Evolutionary conservation across 2,329 filamentous ascomycete genomes (phyloP).

Genomic region (Chaetomiaceae sp.): DNA sequence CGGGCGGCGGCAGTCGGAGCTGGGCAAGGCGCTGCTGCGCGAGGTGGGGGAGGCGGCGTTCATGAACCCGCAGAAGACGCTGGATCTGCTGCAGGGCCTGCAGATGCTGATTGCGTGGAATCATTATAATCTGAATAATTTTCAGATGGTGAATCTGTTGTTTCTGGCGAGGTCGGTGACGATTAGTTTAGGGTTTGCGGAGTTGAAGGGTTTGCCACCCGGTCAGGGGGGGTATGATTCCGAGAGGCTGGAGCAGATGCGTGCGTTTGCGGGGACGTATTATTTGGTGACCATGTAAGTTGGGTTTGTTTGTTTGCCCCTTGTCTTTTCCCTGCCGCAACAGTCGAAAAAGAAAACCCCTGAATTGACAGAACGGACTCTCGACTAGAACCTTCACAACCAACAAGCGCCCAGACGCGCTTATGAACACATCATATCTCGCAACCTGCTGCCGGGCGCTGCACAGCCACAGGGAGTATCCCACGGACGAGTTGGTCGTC

Average conservation of each 20-base stretch:
- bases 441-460: slow-evolving; percentile 41
- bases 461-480: slow-evolving; percentile 38
- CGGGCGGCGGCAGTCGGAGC: slow-evolving; percentile 38
- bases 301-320: background rate
- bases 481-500: slow-evolving; percentile 41
- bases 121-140: slow-evolving; percentile 45
- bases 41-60: slow-evolving; percentile 39
- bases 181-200: slow-evolving; percentile 36
- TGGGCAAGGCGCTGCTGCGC: slow-evolving; percentile 41
- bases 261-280: slow-evolving; percentile 46
- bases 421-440: slow-evolving; percentile 43
- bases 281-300: slow-evolving; percentile 46
- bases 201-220: slow-evolving; percentile 25
- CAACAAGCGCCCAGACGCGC: slow-evolving; percentile 42
- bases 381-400: slow-evolving; percentile 32
- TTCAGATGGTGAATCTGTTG: slow-evolving; percentile 45
- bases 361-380: background rate
- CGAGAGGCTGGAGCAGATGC: slow-evolving; percentile 38
- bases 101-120: slow-evolving; percentile 45
- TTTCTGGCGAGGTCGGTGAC: slow-evolving; percentile 45
- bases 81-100: slow-evolving; percentile 46
- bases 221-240: slow-evolving; percentile 25
- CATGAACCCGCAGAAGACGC: slow-evolving; percentile 38
- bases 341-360: background rate
- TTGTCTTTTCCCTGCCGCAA: too few species aligned